These are phyloP conservation scores for Pleodorina starrii DNA, from an alignment of 139 green algal species.

Conservation along the genomic window DNA sequence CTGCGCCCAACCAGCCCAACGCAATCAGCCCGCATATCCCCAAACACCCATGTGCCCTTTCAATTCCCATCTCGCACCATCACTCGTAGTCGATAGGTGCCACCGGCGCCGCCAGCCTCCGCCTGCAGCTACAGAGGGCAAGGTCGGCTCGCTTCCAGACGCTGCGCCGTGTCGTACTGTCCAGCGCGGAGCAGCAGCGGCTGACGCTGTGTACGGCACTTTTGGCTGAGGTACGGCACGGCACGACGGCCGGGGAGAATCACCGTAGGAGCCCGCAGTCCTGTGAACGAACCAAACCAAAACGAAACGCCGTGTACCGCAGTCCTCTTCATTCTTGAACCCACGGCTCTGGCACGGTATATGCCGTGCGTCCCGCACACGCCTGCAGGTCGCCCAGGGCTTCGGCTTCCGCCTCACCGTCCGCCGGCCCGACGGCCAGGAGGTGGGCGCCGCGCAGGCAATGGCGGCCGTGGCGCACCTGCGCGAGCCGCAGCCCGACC, in stretches of 20 bases:
- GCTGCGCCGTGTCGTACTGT: slow-evolving; percentile 24
- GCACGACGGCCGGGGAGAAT: no score
- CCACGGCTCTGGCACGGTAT: no score
- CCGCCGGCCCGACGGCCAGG: not conserved
- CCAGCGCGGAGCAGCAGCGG: slow-evolving; percentile 21
- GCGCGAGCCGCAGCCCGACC: not conserved
- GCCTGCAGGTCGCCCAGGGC: slow-evolving; percentile 27
- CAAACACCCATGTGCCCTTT: not conserved
- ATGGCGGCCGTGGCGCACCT: not conserved
- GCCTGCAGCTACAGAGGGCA: slow-evolving; percentile 24
- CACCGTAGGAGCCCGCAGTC: no score
- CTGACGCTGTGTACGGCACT: slow-evolving; percentile 33
- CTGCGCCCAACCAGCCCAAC: no score
- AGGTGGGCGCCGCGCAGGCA: slow-evolving; percentile 9
- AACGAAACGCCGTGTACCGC: no score
- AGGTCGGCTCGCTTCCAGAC: not conserved
- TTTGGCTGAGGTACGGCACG: slow-evolving; percentile 6
- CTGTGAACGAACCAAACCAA: no score
- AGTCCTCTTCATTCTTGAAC: no score
- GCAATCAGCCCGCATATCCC: no score
- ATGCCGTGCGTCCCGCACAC: no score
- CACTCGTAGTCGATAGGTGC: slow-evolving; percentile 27
- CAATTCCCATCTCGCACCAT: not conserved
- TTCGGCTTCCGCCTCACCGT: slow-evolving; percentile 38
- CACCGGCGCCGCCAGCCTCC: slow-evolving; percentile 20